Percentiles rank a stretch among this genome's conserved stretches.
Evolutionary conservation across 148 eudicot species (phyloP).

Genomic region (Camellia granthamiana): DNA sequence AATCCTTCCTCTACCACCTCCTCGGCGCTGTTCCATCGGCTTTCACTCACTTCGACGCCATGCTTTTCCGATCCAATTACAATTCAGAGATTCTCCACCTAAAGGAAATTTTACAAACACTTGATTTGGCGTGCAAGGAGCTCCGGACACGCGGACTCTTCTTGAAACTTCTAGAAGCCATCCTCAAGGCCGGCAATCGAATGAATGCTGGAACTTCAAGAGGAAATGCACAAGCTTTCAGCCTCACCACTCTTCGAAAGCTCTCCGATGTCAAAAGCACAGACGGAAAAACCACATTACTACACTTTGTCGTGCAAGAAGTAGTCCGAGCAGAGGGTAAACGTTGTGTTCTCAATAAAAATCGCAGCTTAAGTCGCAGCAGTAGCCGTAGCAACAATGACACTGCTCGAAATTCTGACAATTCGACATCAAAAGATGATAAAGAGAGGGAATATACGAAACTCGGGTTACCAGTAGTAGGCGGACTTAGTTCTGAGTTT

Average conservation of each 20-base stretch:
- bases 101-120: conserved; percentile 44
- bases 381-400: conserved; percentile 26
- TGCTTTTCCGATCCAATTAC: conserved; percentile 64
- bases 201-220: conserved; percentile 84
- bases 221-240: conserved; percentile 89
- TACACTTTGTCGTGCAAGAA: conserved; percentile 83
- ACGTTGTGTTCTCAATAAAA: conserved; percentile 50
- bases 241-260: conserved; percentile 60
- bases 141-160: conserved; percentile 65
- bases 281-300: conserved; percentile 80
- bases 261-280: conserved; percentile 82
- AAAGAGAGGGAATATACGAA: conserved; percentile 59
- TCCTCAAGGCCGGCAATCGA: conserved; percentile 86
- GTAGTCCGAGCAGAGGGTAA: conserved; percentile 86
- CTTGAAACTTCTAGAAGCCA: conserved; percentile 80
- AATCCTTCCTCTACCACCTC: conserved; percentile 73
- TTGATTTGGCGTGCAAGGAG: conserved; percentile 71
- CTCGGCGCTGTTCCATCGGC: conserved; percentile 71
- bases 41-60: conserved; percentile 62
- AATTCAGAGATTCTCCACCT: conserved; percentile 48
- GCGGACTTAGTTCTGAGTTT: conserved; percentile 72
- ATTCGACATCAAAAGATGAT: conserved; percentile 44
- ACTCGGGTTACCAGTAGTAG: conserved; percentile 80
- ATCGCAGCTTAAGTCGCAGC: conserved; percentile 37
- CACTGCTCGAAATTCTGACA: conserved; percentile 11